Evolutionary conservation across 2,329 filamentous ascomycete genomes (phyloP), one percentile per base, ranked within the genome.

Genomic region (Botrytis elliptica): DNA sequence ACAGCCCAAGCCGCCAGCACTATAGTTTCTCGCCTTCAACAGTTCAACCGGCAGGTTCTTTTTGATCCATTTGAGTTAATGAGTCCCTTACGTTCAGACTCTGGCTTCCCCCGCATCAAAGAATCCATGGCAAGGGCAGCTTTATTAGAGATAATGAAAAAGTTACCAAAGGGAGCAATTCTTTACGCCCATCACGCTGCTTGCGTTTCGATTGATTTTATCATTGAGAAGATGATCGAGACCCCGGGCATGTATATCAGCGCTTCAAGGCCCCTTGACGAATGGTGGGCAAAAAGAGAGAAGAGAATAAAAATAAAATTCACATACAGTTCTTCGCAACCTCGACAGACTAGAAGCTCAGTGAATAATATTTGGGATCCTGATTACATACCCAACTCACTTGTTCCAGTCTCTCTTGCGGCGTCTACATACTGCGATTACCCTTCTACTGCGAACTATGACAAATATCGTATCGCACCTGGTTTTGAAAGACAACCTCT

Each of bases 71-170:
- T 94, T 80, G 12, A 4, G 33, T 6, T 3, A 66, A 42, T 1
- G 44, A 25, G 10, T 12, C 86, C 86, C 62, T 84, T 93, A 2
- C 93, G 92, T 80, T 93, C 93, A 1, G 94, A 94, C 25, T 97
- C 97, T 91, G 95, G 96, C 91, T 97, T 97, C 83, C 91, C 89
- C 55, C 86, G 94, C 42, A 93, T 93, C 78, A 95, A 93, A 82
- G 88, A 90, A 20, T 89, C 90, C 62, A 95, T 97, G 88, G 92
- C 97, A 82, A 86, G 86, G 77, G 96, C 93, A 12, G 90, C 90
- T 79, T 86, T 97, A 25, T 98, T 93, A 93, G 87, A 89, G 74
- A 95, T 97, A 77, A 88, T 97, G 10, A 88, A 90, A 72, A 88
- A 85, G 74, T 93, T 98, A 92, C 95, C 95, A 57, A 98, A 98